These are phyloP conservation scores for Aspergillus sp. DNA, from an alignment of 2,329 filamentous ascomycete species.

Conservation along the genomic window DNA sequence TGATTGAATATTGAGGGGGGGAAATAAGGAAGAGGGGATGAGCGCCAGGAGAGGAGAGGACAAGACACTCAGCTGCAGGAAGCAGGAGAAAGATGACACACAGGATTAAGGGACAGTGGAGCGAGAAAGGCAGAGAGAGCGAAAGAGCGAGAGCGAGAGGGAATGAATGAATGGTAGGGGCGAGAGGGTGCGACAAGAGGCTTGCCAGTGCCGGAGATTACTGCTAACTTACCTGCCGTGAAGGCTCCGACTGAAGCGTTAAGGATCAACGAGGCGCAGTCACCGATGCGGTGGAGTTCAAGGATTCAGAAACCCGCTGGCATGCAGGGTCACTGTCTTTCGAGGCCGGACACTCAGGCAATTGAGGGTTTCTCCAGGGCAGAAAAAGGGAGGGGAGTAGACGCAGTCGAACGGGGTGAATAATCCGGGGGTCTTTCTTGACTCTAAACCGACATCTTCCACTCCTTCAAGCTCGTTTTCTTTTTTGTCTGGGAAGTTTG, in stretches of 20 bases:
- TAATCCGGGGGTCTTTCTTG: no score
- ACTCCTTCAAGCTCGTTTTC: constrained; percentile 16
- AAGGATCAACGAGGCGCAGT: constrained; percentile 32
- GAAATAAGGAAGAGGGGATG: constrained; percentile 17
- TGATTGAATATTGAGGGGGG: not conserved
- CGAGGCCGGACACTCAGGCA: no score
- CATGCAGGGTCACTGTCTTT: constrained; percentile 11
- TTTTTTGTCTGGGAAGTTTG: constrained; percentile 10
- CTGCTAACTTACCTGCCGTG: constrained; percentile 17
- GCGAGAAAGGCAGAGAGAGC: not conserved
- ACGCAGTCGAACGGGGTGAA: no score
- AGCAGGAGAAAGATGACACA: constrained; percentile 6
- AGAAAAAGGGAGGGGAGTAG: no score
- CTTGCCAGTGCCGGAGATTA: constrained; percentile 23
- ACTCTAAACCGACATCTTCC: no score
- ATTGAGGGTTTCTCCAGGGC: no score
- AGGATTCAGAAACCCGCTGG: not conserved
- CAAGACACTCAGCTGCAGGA: constrained; percentile 13
- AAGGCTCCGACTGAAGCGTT: constrained; percentile 22
- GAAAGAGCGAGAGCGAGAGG: not conserved
- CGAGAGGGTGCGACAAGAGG: not conserved
- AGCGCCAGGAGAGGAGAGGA: constrained; percentile 12
- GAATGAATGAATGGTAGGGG: constrained; percentile 1
- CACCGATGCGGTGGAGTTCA: constrained; percentile 16
- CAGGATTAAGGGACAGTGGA: constrained; percentile 7